phyloP scores from a whole-genome alignment of 2,329 filamentous ascomycete genomes.

The Arthrobotrys sinensis region DNA sequence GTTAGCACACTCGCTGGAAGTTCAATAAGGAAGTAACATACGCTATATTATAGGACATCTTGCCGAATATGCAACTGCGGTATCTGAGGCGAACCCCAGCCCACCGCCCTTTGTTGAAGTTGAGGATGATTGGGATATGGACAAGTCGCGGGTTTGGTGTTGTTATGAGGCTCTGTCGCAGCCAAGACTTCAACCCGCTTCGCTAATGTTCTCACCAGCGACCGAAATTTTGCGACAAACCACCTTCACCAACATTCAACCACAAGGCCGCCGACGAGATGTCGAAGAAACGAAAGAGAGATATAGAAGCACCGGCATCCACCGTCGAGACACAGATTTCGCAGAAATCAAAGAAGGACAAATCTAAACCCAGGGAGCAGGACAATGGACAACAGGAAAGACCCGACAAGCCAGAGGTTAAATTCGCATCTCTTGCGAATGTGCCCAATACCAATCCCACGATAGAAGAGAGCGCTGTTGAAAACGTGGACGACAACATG shows the following conservation, averaged over 20 bases:
- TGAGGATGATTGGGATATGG: neutral
- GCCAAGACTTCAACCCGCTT: constrained; percentile 40
- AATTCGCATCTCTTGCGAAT: constrained; percentile 37
- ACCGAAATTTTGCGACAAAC: constrained; percentile 51
- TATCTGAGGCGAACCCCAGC: constrained; percentile 43
- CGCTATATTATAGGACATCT: constrained; percentile 81
- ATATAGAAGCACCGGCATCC: constrained; percentile 1
- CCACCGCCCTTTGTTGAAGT: neutral
- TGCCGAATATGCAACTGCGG: constrained; percentile 29
- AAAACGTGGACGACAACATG: constrained; percentile 2
- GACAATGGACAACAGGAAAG: constrained; percentile 25
- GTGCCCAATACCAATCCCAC: neutral
- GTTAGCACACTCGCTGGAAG: constrained; percentile 35
- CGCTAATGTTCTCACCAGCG: neutral
- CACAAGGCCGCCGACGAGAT: constrained; percentile 23
- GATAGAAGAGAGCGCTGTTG: neutral
- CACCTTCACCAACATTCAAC: constrained; percentile 21
- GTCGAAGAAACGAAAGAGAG: constrained; percentile 61
- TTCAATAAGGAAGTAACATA: constrained; percentile 67
- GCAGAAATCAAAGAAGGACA: constrained; percentile 11
- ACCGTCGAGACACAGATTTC: neutral
- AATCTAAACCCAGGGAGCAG: constrained; percentile 9
- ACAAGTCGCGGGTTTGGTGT: constrained; percentile 21
- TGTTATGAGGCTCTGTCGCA: constrained; percentile 40
- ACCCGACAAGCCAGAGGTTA: constrained; percentile 8